Evolutionary conservation across 2,329 filamentous ascomycete species (phyloP), one percentile per base, ranked within the genome.

Genomic region (Trichoderma gracile): DNA sequence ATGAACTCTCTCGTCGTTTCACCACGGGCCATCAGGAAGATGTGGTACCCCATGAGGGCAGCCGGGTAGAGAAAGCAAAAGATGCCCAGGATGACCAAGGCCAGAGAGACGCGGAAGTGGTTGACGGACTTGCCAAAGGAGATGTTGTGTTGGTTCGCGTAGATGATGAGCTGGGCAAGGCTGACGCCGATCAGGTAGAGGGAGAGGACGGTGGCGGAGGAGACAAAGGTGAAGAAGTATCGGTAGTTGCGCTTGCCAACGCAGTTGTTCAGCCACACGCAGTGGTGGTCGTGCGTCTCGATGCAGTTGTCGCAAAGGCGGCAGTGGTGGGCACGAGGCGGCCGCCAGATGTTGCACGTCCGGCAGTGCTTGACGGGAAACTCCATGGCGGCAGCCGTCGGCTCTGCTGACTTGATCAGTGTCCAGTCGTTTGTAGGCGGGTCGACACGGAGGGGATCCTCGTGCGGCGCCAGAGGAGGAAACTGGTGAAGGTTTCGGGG

Each of bases 231-330:
- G 75, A 98, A 97, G 78, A 99, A 99, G 77, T 94, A 98, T 68
- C 95, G 92, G 79, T 99, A 99, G 79, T 99, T 99, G 71, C 95
- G 91, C 69, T 94, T 89, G 49, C 95, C 95, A 56, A 99, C 90
- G 69, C 95, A 99, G 76, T 99, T 99, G 79, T 99, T 99, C 68
- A 99, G 86, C 95, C 95, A 99, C 17, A 98, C 93, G 73, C 95
- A 99, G 78, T 99, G 95, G 73, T 99, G 95, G 73, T 99, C 95
- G 70, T 97, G 92, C 0, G 93, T 97, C 77, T 99, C 95, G 66
- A 99, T 86, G 75, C 95, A 99, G 76, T 96, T 97, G 78, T 99
- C 94, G 78, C 95, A 99, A 30, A 97, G 85, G 64, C 95, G 91
- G 78, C 95, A 99, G 78, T 99, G 95, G 74, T 99, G 96, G 65